Base-by-base conservation (phyloP, 2,329 filamentous ascomycete species). In the Ophiostoma perfectum region DNA sequence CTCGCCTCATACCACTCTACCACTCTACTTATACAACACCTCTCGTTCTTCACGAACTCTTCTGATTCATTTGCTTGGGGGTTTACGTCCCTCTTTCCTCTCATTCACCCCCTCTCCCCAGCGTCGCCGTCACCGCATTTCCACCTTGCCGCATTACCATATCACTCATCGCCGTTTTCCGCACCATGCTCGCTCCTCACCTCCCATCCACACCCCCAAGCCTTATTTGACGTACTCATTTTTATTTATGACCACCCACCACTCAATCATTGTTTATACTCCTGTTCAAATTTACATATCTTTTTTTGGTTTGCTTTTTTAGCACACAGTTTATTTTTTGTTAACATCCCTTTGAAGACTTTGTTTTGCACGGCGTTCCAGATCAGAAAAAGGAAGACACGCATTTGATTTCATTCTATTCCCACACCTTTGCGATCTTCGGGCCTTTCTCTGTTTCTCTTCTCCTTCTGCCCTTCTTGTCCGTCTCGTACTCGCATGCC, bases 221-320 rank as follows among this genome's bases (percentile, higher is more conserved):
- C 55, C 49, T 27, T 63, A 66, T 68, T 42, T 42, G 6, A 66
- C 65, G 18, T 70, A 66, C 67, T 70, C 65, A n/a, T 38, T 39
- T 67, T 67, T 67, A 66, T 69, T 67, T 36, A 65, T 64, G 66
- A 70, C 64, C 27, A 38, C 64, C 67, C 69, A 65, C 69, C 69
- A 70, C 69, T 70, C 69, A 70, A 64, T 70, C 62, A 38, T 39
- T 66, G n/a, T 58, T 36, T 64, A 69, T 65, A 45, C 42, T 64
- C 42, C 63, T 64, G 63, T 64, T 47, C 41, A 36, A 63, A 63
- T 63, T 16, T 63, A 45, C 63, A 64, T 64, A 38, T n/a, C n/a
- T 38, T 47, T 36, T 64, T 64, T 45, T 64, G n/a, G 1, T 36
- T 63, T n/a, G 36, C 11, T 42, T 27, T 64, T 64, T 64, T 64